Percentiles rank a stretch among this genome's conserved stretches.
phyloP scores from a whole-genome alignment of 2,329 filamentous ascomycete genomes.

The Hysterium pulicare region DNA sequence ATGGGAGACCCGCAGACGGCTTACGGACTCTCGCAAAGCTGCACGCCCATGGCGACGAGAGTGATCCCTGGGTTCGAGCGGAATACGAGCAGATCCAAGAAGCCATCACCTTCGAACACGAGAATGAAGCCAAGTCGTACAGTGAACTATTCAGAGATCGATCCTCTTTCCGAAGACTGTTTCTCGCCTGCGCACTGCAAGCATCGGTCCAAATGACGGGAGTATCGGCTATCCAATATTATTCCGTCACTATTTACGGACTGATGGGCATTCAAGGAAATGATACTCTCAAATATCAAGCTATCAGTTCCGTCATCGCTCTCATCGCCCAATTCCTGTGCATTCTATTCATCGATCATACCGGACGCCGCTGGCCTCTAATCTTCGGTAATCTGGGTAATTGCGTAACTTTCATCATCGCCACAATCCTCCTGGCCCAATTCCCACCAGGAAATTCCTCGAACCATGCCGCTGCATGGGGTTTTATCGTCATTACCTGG shows the following conservation, averaged over 20 bases:
- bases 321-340: slow-evolving; percentile 66
- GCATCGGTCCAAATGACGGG: slow-evolving; percentile 75
- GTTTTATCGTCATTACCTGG: slow-evolving; percentile 76
- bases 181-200: slow-evolving; percentile 67
- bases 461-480: slow-evolving; percentile 61
- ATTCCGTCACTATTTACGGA: slow-evolving; percentile 63
- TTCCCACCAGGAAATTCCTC: slow-evolving; percentile 59
- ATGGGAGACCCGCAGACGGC: slow-evolving; percentile 63
- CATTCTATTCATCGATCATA: slow-evolving; percentile 65
- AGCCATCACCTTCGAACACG: slow-evolving; percentile 62
- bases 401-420: slow-evolving; percentile 68
- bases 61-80: slow-evolving; percentile 67
- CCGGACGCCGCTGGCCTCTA: slow-evolving; percentile 68
- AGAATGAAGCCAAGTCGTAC: slow-evolving; percentile 68
- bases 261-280: slow-evolving; percentile 66
- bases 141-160: slow-evolving; percentile 63
- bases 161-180: slow-evolving; percentile 67
- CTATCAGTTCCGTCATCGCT: slow-evolving; percentile 69
- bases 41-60: slow-evolving; percentile 64
- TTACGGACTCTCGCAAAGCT: slow-evolving; percentile 65
- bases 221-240: slow-evolving; percentile 64
- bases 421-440: slow-evolving; percentile 52
- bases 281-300: slow-evolving; percentile 70
- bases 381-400: slow-evolving; percentile 71
- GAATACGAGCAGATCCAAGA: slow-evolving; percentile 71